A percentile compares a stretch with the other conserved stretches of the same genome.
These are phyloP conservation scores for Heterobasidion annosum DNA, from an alignment of 1,284 basidiomycete genomes.

Conservation along the genomic window DNA sequence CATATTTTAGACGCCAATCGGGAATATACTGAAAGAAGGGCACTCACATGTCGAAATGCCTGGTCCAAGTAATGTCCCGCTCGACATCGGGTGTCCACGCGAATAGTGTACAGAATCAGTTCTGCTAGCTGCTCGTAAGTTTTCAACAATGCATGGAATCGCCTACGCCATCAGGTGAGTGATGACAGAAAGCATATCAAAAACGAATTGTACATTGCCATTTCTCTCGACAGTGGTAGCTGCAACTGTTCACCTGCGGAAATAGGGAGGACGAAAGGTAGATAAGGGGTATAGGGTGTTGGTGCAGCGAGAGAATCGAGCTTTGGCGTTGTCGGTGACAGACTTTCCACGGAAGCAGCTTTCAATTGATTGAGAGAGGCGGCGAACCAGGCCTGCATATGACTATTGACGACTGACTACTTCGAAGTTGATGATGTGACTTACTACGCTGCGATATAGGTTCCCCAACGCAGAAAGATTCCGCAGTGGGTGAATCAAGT, in stretches of 20 bases:
- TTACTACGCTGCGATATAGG: conserved; percentile 81
- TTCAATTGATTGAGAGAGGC: conserved; percentile 60
- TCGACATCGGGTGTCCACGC: conserved; percentile 84
- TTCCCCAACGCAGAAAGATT: conserved; percentile 74
- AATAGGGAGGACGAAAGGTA: conserved; percentile 29
- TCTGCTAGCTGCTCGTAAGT: conserved; percentile 87
- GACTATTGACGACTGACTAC: not conserved
- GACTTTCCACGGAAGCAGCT: conserved; percentile 44
- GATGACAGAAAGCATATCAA: conserved; percentile 65
- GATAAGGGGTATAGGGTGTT: conserved; percentile 40
- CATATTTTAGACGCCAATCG: not conserved
- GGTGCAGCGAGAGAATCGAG: conserved; percentile 39
- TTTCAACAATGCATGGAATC: conserved; percentile 83
- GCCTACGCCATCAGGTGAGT: conserved; percentile 34
- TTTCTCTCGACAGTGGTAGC: conserved; percentile 78
- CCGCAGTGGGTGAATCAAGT: conserved; percentile 73
- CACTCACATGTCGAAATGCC: conserved; percentile 62
- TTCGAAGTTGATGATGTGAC: conserved; percentile 18
- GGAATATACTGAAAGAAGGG: not conserved
- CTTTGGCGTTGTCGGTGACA: conserved; percentile 42
- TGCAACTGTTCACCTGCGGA: conserved; percentile 40
- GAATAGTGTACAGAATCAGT: conserved; percentile 82
- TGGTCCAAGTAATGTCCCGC: conserved; percentile 78
- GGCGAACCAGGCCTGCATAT: conserved; percentile 71
- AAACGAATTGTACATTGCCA: conserved; percentile 57